Evolutionary conservation across 306 rosid species (phyloP), one percentile per base, ranked within the genome.

Genomic region (Mimosa bimucronata): DNA sequence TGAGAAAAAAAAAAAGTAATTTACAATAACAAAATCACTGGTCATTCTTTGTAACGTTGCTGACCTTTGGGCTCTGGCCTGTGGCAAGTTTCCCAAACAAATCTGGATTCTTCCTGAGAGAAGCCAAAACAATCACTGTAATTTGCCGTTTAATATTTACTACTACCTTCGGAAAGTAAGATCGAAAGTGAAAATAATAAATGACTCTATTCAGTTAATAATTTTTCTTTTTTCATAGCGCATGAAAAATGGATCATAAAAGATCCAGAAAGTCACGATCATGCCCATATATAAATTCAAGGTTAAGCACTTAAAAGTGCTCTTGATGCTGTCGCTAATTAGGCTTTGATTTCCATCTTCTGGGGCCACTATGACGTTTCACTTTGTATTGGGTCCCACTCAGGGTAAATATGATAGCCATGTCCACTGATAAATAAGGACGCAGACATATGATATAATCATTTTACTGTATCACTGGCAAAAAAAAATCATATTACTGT

Each of bases 41-140:
- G 14, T 9, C 37, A 62, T 7, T 9, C 15, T 57, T 9, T 5
- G 19, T 19, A 65, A 28, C 1, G 23, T 75, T 37, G 28, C 90
- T 55, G 11, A 93, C 99, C 97, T 96, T 96, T 44, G 99, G 99
- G 85, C 92, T 96, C 72, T 96, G 99, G 65, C 90, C 83, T 80
- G 83, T 87, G 80, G 98, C 96, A 15, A 96, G 98, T 71, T 83
- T 78, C 2, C 89, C 91, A 80, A 82, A 96, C 77, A 93, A 69
- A 11, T 76, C 83, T 9, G 91, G 96, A 77, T 96, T 83, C 86
- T 88, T 89, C 85, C 99, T 96, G 91, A 48, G 55, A 62, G 86
- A 69, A 0, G 34, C 60, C 62, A 75, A 78, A 21, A 13, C 31
- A 65, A 15, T 18, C n/a, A 71, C 41, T 19, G 40, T 52, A 70